phyloP scores from a whole-genome alignment of 1,139 yeast species.

The Debaryomycetaceae sp. region DNA sequence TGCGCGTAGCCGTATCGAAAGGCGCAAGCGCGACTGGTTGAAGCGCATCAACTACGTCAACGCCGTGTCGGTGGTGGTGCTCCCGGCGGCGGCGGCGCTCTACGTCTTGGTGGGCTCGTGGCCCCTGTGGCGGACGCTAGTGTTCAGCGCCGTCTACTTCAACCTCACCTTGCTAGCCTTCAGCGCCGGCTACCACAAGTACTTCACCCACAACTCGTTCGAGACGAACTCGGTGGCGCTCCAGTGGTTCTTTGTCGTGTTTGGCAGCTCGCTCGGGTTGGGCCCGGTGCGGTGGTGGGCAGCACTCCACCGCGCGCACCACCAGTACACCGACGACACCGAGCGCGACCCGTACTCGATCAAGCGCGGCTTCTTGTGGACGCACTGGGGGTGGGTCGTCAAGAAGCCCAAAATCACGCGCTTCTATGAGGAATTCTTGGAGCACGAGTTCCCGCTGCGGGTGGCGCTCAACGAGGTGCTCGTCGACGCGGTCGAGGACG shows the following conservation, averaged over 20 bases:
- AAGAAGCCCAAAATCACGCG: conserved; percentile 42
- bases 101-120: conserved; percentile 15
- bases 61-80: conserved; percentile 27
- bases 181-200: conserved; percentile 43
- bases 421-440: conserved; percentile 33
- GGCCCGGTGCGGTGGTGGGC: conserved; percentile 66
- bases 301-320: conserved; percentile 65
- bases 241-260: conserved; percentile 42
- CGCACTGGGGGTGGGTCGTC: conserved; percentile 64
- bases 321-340: conserved; percentile 58
- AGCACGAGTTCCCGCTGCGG: conserved; percentile 35
- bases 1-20: conserved; percentile 19
- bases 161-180: conserved; percentile 38
- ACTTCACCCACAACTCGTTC: conserved; percentile 56
- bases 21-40: conserved; percentile 30
- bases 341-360: conserved; percentile 66
- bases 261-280: conserved; percentile 59
- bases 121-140: conserved; percentile 22
- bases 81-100: conserved; percentile 24
- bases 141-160: conserved; percentile 31
- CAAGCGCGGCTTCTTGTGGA: conserved; percentile 53
- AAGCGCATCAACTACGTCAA: conserved; percentile 30
- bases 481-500: background rate
- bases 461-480: background rate
- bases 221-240: conserved; percentile 28